These are phyloP conservation scores for Solanum piurae DNA, from an alignment of 257 asterid species.

Conservation along the genomic window DNA sequence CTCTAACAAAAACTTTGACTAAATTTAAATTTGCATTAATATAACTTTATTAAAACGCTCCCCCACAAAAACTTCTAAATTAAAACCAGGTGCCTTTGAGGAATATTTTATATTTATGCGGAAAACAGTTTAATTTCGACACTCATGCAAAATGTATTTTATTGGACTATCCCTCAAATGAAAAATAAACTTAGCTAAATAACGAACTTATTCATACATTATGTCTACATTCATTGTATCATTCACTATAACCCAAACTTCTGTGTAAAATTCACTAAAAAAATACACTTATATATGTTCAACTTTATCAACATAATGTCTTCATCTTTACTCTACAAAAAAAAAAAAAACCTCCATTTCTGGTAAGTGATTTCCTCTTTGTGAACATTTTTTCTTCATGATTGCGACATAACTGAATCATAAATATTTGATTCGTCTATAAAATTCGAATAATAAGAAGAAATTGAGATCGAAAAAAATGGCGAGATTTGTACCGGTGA, in stretches of 20 bases:
- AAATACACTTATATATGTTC: background rate
- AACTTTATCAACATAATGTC: background rate
- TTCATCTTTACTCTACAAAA: background rate
- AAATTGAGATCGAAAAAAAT: background rate
- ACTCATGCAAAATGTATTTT: background rate
- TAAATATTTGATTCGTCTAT: background rate
- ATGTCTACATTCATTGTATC: background rate
- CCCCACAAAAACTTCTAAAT: background rate
- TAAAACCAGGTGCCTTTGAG: background rate
- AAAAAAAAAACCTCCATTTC: background rate
- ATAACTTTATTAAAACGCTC: background rate
- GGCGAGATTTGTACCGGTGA: conserved; percentile 35
- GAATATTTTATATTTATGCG: background rate
- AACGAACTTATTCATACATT: background rate
- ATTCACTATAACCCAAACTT: background rate
- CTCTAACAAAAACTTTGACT: no score
- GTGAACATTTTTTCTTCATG: background rate
- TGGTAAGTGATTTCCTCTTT: background rate
- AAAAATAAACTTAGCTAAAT: background rate
- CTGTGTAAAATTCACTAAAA: background rate
- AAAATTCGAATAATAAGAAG: background rate
- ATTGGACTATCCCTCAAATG: background rate
- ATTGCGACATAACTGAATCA: background rate
- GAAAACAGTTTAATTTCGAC: background rate
- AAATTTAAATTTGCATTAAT: no score